Percentiles rank a stretch among this genome's conserved stretches.
Evolutionary conservation across 345 rosid species (phyloP).

Genomic region (Gossypium raimondii): DNA sequence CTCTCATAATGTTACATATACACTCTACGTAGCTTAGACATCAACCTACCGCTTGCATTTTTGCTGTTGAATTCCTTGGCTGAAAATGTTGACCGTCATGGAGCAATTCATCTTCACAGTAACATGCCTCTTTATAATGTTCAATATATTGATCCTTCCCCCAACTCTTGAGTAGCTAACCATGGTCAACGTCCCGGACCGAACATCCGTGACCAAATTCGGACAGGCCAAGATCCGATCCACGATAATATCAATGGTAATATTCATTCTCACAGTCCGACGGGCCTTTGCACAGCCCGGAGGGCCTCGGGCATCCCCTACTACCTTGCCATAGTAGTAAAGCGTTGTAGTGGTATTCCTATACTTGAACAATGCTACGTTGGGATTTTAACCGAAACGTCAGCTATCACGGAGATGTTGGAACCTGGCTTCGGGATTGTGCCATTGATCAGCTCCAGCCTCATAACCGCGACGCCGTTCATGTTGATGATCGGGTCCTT

Average conservation of each 20-base stretch:
- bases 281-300: conserved; percentile 53
- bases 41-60: conserved; percentile 58
- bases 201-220: conserved; percentile 22
- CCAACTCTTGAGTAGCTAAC: conserved; percentile 50
- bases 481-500: conserved; percentile 55
- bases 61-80: conserved; percentile 22
- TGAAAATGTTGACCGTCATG: conserved; percentile 32
- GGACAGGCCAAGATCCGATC: conserved; percentile 1
- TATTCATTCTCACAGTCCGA: conserved; percentile 56
- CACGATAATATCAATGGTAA: neutral
- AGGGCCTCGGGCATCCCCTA: conserved; percentile 72
- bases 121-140: conserved; percentile 37
- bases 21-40: conserved; percentile 18
- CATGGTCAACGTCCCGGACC: conserved; percentile 43
- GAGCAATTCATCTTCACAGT: conserved; percentile 44
- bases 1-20: neutral
- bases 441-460: conserved; percentile 40
- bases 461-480: conserved; percentile 43
- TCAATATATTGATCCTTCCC: conserved; percentile 57
- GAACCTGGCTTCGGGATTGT: conserved; percentile 45
- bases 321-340: conserved; percentile 45
- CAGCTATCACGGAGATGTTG: conserved; percentile 63
- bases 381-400: conserved; percentile 73
- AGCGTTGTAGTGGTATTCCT: conserved; percentile 52
- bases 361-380: conserved; percentile 61